phyloP scores from a whole-genome alignment of 1,139 yeast genomes.

The Lodderomyces parapsilosis region DNA sequence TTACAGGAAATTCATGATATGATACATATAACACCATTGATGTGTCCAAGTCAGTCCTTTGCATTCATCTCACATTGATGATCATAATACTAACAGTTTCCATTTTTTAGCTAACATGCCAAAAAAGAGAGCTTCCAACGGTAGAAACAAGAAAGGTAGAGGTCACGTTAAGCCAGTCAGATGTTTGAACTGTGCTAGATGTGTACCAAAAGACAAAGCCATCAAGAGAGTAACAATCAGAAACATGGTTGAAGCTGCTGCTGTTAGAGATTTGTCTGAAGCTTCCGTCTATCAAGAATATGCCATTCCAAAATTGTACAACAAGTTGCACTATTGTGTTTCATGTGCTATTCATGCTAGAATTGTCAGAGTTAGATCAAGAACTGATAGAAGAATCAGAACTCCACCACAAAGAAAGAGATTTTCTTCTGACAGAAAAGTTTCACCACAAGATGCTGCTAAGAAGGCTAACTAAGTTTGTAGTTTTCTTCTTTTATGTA shows the following conservation, averaged over 20 bases:
- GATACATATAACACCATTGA: too few relatives aligned
- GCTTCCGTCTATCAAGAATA: slow-evolving; percentile 99
- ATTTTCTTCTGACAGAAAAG: slow-evolving; percentile 95
- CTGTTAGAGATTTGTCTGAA: slow-evolving; percentile 99
- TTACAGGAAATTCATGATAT: too few relatives aligned
- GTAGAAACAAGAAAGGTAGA: slow-evolving; percentile 99
- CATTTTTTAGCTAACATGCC: slow-evolving; percentile 70
- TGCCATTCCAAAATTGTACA: slow-evolving; percentile 99
- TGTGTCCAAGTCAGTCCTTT: neutral
- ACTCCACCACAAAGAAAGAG: slow-evolving; percentile 99
- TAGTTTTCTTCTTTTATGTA: neutral
- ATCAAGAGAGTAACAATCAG: slow-evolving; percentile 99
- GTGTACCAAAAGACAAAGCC: slow-evolving; percentile 99
- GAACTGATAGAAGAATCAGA: slow-evolving; percentile 98
- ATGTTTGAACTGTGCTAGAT: slow-evolving; percentile 99
- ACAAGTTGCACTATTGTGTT: slow-evolving; percentile 99
- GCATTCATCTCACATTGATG: neutral
- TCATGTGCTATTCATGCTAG: slow-evolving; percentile 99
- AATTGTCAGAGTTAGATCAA: slow-evolving; percentile 99
- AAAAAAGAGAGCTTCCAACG: slow-evolving; percentile 99
- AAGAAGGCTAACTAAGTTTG: slow-evolving; percentile 59
- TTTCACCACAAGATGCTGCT: slow-evolving; percentile 97
- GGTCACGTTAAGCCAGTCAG: slow-evolving; percentile 99
- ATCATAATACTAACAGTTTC: slow-evolving; percentile 22
- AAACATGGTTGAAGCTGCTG: slow-evolving; percentile 99